Evolutionary conservation across 176 grass and related monocot genomes (phyloP).

Genomic region (Poa pratensis): DNA sequence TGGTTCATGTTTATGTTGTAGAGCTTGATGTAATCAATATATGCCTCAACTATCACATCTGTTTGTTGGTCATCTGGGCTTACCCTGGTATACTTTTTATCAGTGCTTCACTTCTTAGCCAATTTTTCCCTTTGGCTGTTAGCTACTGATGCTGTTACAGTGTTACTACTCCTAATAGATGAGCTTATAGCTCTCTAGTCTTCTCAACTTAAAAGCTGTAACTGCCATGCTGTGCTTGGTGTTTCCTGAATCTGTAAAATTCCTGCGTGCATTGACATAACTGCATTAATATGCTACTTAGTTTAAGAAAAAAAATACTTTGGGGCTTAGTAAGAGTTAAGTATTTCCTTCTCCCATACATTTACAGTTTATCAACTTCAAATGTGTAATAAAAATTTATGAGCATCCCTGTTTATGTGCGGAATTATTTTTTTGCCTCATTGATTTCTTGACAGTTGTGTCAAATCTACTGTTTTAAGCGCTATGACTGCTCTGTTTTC

Average conservation of each 20-base stretch:
- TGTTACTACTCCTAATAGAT: slow-evolving; percentile 25
- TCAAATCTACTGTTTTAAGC: slow-evolving; percentile 31
- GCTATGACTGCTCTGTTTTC: slow-evolving; percentile 44
- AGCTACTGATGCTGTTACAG: not conserved
- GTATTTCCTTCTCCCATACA: not conserved
- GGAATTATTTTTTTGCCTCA: not conserved
- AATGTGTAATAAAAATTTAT: slow-evolving; percentile 5
- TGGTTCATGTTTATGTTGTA: slow-evolving; percentile 10
- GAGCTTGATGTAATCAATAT: not conserved
- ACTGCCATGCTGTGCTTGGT: not conserved
- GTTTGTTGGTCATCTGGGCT: too few relatives aligned
- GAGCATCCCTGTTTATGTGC: not conserved
- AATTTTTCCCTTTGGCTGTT: slow-evolving; percentile 9
- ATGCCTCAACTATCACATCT: too few relatives aligned
- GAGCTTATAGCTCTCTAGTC: not conserved
- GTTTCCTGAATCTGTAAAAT: not conserved
- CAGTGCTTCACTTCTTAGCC: not conserved
- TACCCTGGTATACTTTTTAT: too few relatives aligned
- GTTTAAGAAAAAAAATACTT: not conserved
- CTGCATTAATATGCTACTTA: not conserved
- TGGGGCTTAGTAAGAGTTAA: not conserved
- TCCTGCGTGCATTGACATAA: not conserved
- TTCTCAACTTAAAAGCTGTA: slow-evolving; percentile 5
- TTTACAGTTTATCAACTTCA: slow-evolving; percentile 28
- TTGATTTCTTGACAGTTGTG: not conserved